Percentiles rank a stretch among this genome's conserved stretches.
These are phyloP conservation scores for Didymellaceae sp. DNA, from an alignment of 2,329 filamentous ascomycete genomes.

Conservation along the genomic window DNA sequence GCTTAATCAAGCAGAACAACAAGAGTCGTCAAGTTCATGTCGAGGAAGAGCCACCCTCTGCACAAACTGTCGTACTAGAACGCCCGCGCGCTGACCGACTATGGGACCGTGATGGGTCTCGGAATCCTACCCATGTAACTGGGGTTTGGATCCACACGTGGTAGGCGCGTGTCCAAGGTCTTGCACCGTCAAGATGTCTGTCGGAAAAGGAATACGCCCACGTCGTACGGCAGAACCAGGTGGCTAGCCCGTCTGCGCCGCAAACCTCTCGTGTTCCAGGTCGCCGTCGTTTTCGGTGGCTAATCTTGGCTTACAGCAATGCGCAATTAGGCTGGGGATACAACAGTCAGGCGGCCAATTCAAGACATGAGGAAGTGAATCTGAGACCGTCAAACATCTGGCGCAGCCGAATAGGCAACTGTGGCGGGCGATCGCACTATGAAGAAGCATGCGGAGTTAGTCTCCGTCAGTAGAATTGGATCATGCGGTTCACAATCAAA, in stretches of 20 bases:
- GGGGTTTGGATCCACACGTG: slow-evolving; percentile 16
- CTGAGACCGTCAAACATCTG: slow-evolving; percentile 6
- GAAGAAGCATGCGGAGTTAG: neutral
- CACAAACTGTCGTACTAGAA: slow-evolving; percentile 14
- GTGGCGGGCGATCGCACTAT: slow-evolving; percentile 2
- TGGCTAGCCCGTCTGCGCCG: slow-evolving; percentile 15
- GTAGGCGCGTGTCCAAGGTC: slow-evolving; percentile 19
- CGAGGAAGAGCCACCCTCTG: slow-evolving; percentile 10
- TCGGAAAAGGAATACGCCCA: slow-evolving; percentile 17
- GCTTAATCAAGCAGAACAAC: slow-evolving; percentile 21
- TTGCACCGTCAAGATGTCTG: slow-evolving; percentile 14
- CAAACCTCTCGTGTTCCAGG: slow-evolving; percentile 15
- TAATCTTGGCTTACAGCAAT: slow-evolving; percentile 4
- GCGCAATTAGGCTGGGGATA: slow-evolving; percentile 2
- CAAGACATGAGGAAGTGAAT: slow-evolving; percentile 5
- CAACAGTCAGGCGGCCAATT: neutral
- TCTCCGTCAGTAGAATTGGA: slow-evolving; percentile 1
- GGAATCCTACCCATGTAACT: slow-evolving; percentile 17
- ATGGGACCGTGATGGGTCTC: slow-evolving; percentile 11
- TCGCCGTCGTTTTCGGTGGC: slow-evolving; percentile 8
- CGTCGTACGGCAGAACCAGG: slow-evolving; percentile 14
- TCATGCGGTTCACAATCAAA: slow-evolving; percentile 1
- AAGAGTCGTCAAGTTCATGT: slow-evolving; percentile 19
- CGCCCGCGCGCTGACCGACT: slow-evolving; percentile 7
- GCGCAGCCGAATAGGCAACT: slow-evolving; percentile 5